phyloP scores from a whole-genome alignment of 2,329 filamentous ascomycete species.

The Penicillium sp. region DNA sequence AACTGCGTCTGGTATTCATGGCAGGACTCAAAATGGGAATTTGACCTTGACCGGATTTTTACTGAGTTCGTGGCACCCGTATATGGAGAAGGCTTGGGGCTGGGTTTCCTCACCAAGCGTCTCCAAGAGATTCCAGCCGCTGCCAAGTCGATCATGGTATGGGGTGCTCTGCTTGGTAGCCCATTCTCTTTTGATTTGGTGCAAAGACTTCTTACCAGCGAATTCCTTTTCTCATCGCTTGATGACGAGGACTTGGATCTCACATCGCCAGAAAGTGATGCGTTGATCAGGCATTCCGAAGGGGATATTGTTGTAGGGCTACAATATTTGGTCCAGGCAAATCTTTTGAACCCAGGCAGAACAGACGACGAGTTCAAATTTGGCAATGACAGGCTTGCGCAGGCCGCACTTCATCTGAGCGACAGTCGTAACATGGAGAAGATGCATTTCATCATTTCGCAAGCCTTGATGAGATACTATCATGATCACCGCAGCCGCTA shows the following conservation, averaged over 20 bases:
- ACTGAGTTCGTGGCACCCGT: slow-evolving; percentile 74
- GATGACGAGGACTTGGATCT: slow-evolving; percentile 39
- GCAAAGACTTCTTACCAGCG: slow-evolving; percentile 67
- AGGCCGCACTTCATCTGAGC: slow-evolving; percentile 64
- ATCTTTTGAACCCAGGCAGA: slow-evolving; percentile 74
- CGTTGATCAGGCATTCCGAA: slow-evolving; percentile 56
- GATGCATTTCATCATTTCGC: slow-evolving; percentile 89
- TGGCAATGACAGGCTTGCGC: slow-evolving; percentile 79
- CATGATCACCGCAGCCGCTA: slow-evolving; percentile 62
- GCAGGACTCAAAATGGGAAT: slow-evolving; percentile 74
- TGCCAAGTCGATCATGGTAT: slow-evolving; percentile 73
- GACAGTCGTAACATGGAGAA: slow-evolving; percentile 62
- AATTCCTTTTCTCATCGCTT: slow-evolving; percentile 58
- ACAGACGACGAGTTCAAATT: slow-evolving; percentile 72
- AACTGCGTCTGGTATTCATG: slow-evolving; percentile 90
- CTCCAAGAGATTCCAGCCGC: slow-evolving; percentile 69
- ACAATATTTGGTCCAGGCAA: slow-evolving; percentile 74
- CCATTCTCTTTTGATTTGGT: slow-evolving; percentile 80
- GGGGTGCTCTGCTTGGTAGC: slow-evolving; percentile 77
- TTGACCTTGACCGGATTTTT: slow-evolving; percentile 79
- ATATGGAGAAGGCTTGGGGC: slow-evolving; percentile 73
- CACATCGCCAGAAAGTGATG: slow-evolving; percentile 37
- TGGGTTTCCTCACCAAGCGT: slow-evolving; percentile 72
- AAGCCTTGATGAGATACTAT: slow-evolving; percentile 69
- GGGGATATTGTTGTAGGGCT: slow-evolving; percentile 65